phyloP scores from a whole-genome alignment of 306 rosid genomes.

The Ormosia semicastrata region DNA sequence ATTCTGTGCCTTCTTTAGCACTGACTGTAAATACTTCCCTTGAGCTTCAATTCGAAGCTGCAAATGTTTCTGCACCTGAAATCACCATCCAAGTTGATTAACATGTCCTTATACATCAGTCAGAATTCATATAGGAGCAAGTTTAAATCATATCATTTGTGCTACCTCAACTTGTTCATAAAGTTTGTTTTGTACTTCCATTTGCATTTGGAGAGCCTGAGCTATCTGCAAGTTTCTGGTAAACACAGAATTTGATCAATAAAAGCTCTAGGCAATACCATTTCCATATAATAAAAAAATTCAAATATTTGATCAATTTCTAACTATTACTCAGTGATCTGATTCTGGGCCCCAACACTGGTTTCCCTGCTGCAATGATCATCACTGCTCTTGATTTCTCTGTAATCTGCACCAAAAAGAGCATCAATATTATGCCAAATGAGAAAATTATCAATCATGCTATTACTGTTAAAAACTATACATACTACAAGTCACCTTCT shows the following conservation, averaged over 20 bases:
- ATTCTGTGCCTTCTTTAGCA: conserved; percentile 76
- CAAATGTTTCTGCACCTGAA: conserved; percentile 87
- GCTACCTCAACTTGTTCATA: conserved; percentile 87
- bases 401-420: conserved; percentile 46
- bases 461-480: not conserved
- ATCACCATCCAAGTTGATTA: conserved; percentile 4
- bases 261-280: conserved; percentile 24
- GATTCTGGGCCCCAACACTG: conserved; percentile 47
- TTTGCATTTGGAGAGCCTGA: conserved; percentile 80
- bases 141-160: conserved; percentile 7
- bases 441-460: conserved; percentile 25
- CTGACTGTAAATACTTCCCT: conserved; percentile 89
- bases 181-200: conserved; percentile 78
- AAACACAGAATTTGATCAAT: conserved; percentile 37
- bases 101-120: conserved; percentile 1
- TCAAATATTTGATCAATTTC: conserved; percentile 31
- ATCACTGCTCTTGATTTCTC: conserved; percentile 54
- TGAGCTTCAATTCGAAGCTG: conserved; percentile 93
- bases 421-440: not conserved
- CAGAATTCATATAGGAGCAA: not conserved
- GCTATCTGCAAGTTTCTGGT: conserved; percentile 65
- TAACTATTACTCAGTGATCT: conserved; percentile 67
- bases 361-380: conserved; percentile 51
- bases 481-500: conserved; percentile 52
- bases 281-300: conserved; percentile 25